These are phyloP conservation scores for Seiridium cupressi DNA, from an alignment of 2,329 filamentous ascomycete species.

Conservation along the genomic window DNA sequence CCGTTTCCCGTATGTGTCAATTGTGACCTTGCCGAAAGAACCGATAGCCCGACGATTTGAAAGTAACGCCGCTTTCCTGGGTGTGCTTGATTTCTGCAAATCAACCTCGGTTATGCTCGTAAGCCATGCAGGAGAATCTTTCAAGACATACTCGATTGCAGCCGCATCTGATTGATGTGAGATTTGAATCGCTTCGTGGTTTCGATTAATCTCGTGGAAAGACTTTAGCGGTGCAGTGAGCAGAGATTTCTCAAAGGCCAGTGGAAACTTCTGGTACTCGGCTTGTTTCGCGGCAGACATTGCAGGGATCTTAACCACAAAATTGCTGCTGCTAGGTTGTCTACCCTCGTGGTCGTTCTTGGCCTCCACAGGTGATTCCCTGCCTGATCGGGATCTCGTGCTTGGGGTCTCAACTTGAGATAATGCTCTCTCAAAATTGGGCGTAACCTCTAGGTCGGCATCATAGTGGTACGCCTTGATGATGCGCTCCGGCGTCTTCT, in stretches of 20 bases:
- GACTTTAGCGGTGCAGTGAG: not conserved
- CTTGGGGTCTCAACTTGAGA: slow-evolving; percentile 9
- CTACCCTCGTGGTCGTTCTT: too few relatives aligned
- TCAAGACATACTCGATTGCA: slow-evolving; percentile 18
- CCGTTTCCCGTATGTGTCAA: not conserved
- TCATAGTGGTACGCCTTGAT: not conserved
- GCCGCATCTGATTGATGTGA: slow-evolving; percentile 12
- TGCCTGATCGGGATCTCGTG: not conserved
- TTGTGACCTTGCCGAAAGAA: not conserved
- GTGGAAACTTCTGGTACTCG: slow-evolving; percentile 3
- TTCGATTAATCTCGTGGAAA: slow-evolving; percentile 6
- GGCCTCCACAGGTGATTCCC: not conserved
- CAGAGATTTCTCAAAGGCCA: not conserved
- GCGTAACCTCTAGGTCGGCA: slow-evolving; percentile 7
- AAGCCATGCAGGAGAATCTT: slow-evolving; percentile 18
- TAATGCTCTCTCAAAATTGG: slow-evolving; percentile 5
- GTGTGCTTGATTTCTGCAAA: not conserved
- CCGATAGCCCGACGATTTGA: not conserved
- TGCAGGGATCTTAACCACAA: slow-evolving; percentile 6
- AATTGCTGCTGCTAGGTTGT: not conserved
- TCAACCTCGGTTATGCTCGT: slow-evolving; percentile 11
- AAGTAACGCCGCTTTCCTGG: not conserved
- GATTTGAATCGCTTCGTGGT: not conserved
- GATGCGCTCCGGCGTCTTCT: not conserved
- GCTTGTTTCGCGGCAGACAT: not conserved